Evolutionary conservation across 257 asterid species (phyloP).

Genomic region (Gardenia jasminoides): DNA sequence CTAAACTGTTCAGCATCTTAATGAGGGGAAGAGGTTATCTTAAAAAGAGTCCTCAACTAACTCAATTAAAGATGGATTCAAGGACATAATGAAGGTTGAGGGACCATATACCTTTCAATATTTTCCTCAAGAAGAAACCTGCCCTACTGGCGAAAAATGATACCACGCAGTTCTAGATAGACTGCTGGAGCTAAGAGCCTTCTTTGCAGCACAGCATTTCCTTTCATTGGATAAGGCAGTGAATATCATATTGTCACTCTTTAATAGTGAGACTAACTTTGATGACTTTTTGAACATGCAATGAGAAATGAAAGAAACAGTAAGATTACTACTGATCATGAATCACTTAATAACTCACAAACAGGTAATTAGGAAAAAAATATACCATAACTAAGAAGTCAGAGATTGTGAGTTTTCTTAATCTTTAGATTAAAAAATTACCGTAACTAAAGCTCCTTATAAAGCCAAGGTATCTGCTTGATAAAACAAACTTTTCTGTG

Average conservation of each 20-base stretch:
- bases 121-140: not conserved
- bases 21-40: not conserved
- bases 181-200: too few relatives aligned
- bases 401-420: not conserved
- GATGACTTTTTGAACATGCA: not conserved
- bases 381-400: not conserved
- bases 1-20: not conserved
- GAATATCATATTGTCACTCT: not conserved
- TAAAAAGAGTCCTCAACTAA: not conserved
- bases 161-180: too few relatives aligned
- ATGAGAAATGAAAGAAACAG: not conserved
- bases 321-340: not conserved
- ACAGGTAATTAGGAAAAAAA: too few relatives aligned
- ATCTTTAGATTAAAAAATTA: not conserved
- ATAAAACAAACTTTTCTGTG: not conserved
- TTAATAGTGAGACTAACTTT: too few relatives aligned
- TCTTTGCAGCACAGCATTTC: too few relatives aligned
- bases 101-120: not conserved
- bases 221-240: too few relatives aligned
- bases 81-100: not conserved
- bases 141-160: too few relatives aligned
- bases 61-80: not conserved
- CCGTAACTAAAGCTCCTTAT: not conserved
- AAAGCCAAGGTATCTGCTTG: not conserved
- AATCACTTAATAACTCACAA: not conserved